Evolutionary conservation across 805 yeast species (phyloP), one percentile per base, ranked within the genome.

Genomic region (Ogataea polymorpha): DNA sequence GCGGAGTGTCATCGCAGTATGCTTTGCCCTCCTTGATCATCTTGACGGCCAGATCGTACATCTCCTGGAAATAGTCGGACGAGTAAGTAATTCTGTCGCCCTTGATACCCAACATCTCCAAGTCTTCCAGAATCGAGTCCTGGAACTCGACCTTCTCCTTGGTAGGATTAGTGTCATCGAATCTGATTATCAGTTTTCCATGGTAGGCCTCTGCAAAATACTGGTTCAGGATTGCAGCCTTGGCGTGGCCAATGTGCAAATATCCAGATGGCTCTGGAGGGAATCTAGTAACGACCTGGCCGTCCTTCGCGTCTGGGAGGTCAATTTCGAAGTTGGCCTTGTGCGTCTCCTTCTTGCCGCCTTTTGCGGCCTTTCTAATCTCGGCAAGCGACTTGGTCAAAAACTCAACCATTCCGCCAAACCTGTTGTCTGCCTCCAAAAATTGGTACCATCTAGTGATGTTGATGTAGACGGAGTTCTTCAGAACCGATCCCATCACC

Each of bases 261-360:
- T 90, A 93, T 70, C 99, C 99, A 70, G 96, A 86, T 46, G 99
- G 99, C 72, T 93, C 99, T 51, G 99, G 99, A 38, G 96, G 99
- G 80, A 93, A 93, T 71, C 99, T 85, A 40, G 99, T 95, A 40
- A 95, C 98, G 43, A 93, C 99, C 67, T 90, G 72, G 51, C 99
- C 99, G 43, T 84, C 80, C 58, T 77, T 80, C 44, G 99, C 99
- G 62, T 81, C 95, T 45, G 85, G 86, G 52, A 93, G 78, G 58
- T 87, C 93, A 58, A 93, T 93, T 63, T 90, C 97, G 54, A 85
- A 93, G 66, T 85, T 90, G 48, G 99, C 98, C 71, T 88, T 87
- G 74, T 88, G 95, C 39, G 81, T 72, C 66, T 87, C 93, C 68
- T 88, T 89, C 70, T 83, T 82, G 33, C 82, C 86, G 41, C 74